A percentile compares a stretch with the other conserved stretches of the same genome.
Conservation (phyloP, 371 early-diverging fungal species). For the Zychaea mexicana region DNA sequence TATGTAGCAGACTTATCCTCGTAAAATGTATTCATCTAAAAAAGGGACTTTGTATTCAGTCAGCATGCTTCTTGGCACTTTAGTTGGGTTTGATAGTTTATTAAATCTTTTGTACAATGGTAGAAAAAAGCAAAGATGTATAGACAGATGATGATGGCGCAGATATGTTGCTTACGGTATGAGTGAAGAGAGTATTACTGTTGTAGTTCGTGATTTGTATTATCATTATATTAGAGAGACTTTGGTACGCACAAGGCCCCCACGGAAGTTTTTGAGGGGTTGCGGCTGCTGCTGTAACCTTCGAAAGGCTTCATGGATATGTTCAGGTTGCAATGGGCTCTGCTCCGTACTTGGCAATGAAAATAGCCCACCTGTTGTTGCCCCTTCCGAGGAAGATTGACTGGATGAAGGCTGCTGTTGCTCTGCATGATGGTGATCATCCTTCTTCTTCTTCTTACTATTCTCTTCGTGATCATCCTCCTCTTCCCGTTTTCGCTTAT, state of each 20-base stretch:
- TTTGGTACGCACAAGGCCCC: constrained; percentile 75
- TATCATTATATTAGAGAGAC: constrained; percentile 69
- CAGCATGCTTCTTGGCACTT: no score
- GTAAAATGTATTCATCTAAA: no score
- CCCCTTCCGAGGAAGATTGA: neutral
- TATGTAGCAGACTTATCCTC: no score
- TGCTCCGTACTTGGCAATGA: constrained; percentile 76
- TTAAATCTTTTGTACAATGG: no score
- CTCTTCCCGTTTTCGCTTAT: constrained; percentile 44
- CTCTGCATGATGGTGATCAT: constrained; percentile 15
- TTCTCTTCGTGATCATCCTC: constrained; percentile 37
- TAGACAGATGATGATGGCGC: no score
- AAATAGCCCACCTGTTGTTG: constrained; percentile 65
- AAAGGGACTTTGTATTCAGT: no score
- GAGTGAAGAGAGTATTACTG: no score
- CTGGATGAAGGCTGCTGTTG: constrained; percentile 21
- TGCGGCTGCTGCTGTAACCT: constrained; percentile 73
- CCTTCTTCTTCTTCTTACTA: constrained; percentile 9
- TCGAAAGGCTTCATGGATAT: constrained; percentile 92
- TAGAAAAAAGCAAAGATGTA: no score
- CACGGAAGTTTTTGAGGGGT: constrained; percentile 76
- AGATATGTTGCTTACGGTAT: no score
- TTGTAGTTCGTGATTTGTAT: no score
- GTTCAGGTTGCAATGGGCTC: constrained; percentile 80
- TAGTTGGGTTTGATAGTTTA: no score